Conservation (phyloP, 2,329 filamentous ascomycete genomes). For the Trichoderma breve region DNA sequence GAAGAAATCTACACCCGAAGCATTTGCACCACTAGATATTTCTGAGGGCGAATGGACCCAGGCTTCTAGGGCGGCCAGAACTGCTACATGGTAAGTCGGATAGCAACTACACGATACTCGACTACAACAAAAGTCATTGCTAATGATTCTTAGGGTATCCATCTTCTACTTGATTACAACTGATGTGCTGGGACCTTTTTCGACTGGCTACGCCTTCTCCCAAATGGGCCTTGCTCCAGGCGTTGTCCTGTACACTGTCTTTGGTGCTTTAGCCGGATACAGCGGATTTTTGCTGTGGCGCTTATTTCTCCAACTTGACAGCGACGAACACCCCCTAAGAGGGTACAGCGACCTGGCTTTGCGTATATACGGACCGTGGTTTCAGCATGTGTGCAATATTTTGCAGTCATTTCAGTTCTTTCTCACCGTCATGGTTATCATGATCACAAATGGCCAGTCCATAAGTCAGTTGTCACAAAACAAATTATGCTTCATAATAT, state of each 20-base stretch:
- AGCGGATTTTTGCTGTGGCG: background rate
- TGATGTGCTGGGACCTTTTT: background rate
- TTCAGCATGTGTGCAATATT: background rate
- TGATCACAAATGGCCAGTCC: background rate
- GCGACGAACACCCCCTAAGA: background rate
- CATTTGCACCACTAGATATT: background rate
- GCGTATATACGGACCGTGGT: background rate
- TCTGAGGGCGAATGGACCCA: background rate
- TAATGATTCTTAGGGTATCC: background rate
- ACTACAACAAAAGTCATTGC: background rate
- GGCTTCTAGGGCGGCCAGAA: background rate
- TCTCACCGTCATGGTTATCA: background rate
- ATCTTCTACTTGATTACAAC: background rate
- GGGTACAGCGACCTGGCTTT: background rate
- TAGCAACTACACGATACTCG: background rate
- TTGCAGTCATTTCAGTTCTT: background rate
- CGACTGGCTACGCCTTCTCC: background rate
- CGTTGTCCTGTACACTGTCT: background rate
- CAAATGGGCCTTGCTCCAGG: background rate
- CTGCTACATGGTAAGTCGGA: background rate
- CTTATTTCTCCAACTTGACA: background rate
- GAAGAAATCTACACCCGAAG: background rate
- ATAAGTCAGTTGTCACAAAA: background rate
- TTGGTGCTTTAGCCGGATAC: background rate
- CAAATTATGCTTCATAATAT: background rate